Base-by-base conservation (phyloP, 495 filamentous ascomycete species). In the Sabuloglossum arenarium region DNA sequence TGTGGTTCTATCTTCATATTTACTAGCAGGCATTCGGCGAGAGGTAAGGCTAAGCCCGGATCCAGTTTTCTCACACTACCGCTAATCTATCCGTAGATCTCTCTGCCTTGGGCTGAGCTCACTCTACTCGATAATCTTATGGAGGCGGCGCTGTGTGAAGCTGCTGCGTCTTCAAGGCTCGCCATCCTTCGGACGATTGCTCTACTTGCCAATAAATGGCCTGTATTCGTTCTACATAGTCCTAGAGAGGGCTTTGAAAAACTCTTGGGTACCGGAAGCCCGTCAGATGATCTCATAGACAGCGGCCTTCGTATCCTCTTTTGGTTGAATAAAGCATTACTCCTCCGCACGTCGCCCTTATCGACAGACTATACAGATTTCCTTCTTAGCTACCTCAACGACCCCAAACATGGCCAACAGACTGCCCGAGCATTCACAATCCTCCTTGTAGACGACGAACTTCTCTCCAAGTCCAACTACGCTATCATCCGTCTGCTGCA, bases 151-250 rank as follows among this genome's bases (percentile, higher is more conserved):
- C 52, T 70, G 1, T 10, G 29, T 31, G 55, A 46, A n/a, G 28
- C 12, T 28, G 19, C 28, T 23, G 14, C 55, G 5, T 16, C 23
- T 12, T 29, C 42, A 23, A 11, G 75, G 30, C 66, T 73, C 32
- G 70, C 77, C 8, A 68, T 78, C 53, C 70, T 83, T n/a, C 71
- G 75, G 28, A 77, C 84, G 53, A 63, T 84, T 25, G 75, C 76
- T 24, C 65, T 85, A n/a, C 59, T 84, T 19, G 68, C 75, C 31
- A 85, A 86, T 64, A 85, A 86, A 67, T 83, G 55, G 55, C 55
- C 47, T 28, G 1, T 10, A 12, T 27, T 28, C 11, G 28, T 11
- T 16, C 24, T 53, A 16, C 12, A 9, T 19, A 10, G 42, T 10
- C 32, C 39, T 47, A 16, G n/a, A n/a, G 24, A 45, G 1, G 30